These are phyloP conservation scores for Penicillium mononematosum DNA, from an alignment of 495 filamentous ascomycete genomes.

Conservation along the genomic window DNA sequence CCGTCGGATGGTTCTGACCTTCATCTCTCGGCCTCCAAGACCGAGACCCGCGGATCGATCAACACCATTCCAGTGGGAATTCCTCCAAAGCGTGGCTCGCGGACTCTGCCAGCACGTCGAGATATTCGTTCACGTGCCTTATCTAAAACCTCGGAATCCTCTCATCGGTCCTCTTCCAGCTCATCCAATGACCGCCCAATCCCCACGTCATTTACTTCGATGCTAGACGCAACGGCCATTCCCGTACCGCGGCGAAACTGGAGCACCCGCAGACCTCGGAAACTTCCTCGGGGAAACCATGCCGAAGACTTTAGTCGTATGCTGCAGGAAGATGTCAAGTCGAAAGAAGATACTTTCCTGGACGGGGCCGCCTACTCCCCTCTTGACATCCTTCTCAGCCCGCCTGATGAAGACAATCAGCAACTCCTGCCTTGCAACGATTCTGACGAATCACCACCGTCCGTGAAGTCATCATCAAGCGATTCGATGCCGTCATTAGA, in stretches of 20 bases:
- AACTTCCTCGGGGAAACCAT: conserved; percentile 42
- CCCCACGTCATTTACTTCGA: conserved; percentile 40
- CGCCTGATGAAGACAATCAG: conserved; percentile 45
- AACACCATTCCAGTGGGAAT: conserved; percentile 45
- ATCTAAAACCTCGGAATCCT: conserved; percentile 24
- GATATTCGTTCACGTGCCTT: conserved; percentile 22
- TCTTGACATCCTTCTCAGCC: conserved; percentile 47
- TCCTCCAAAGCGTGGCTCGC: conserved; percentile 39
- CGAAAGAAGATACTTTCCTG: conserved; percentile 33
- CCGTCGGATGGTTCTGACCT: conserved; percentile 17
- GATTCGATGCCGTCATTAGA: conserved; percentile 64
- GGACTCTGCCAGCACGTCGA: conserved; percentile 24
- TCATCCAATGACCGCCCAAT: conserved; percentile 35
- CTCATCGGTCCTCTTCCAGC: conserved; percentile 35
- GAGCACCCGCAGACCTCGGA: conserved; percentile 34
- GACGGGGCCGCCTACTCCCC: conserved; percentile 34
- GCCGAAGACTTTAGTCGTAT: conserved; percentile 48
- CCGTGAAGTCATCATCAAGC: conserved; percentile 53
- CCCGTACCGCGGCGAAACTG: conserved; percentile 40
- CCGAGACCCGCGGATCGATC: conserved; percentile 6
- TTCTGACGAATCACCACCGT: conserved; percentile 42
- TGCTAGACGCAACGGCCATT: conserved; percentile 47
- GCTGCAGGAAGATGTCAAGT: conserved; percentile 40
- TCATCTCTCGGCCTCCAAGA: conserved; percentile 17
- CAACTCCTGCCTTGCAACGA: conserved; percentile 35